Conservation (phyloP, 2,329 filamentous ascomycete genomes). For the Alternaria postmessia region DNA sequence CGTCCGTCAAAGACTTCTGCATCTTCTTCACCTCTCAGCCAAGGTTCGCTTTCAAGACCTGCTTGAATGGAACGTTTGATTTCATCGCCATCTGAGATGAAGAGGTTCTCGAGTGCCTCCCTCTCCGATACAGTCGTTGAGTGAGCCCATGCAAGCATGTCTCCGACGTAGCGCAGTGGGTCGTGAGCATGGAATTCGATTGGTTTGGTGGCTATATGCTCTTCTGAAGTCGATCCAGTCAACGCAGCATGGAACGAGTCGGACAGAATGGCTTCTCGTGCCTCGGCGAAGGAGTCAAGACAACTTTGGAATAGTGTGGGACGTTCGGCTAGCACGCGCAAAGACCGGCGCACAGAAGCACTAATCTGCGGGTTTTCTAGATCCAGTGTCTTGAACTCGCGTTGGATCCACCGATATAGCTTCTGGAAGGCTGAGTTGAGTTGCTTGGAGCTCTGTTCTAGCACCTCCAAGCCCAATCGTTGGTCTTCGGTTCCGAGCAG, state of each 20-base stretch:
- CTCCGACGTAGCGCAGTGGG: constrained; percentile 87
- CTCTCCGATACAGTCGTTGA: constrained; percentile 92
- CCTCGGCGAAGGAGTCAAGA: constrained; percentile 90
- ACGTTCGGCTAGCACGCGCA: constrained; percentile 87
- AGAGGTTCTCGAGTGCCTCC: constrained; percentile 89
- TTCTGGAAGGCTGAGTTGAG: constrained; percentile 94
- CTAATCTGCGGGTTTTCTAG: constrained; percentile 94
- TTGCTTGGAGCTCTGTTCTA: constrained; percentile 87
- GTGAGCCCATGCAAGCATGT: constrained; percentile 98
- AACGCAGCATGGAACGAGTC: constrained; percentile 89
- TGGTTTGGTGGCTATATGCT: constrained; percentile 72
- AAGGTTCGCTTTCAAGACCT: constrained; percentile 82
- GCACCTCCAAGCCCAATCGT: constrained; percentile 84
- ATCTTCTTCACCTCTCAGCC: constrained; percentile 68
- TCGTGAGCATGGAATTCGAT: constrained; percentile 96
- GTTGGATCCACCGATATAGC: constrained; percentile 92
- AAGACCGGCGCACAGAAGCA: constrained; percentile 79
- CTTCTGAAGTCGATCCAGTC: constrained; percentile 72
- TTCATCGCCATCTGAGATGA: constrained; percentile 88
- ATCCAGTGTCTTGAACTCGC: constrained; percentile 90
- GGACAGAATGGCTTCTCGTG: constrained; percentile 83
- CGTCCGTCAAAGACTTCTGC: constrained; percentile 76
- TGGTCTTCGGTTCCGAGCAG: constrained; percentile 91
- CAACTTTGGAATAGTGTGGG: constrained; percentile 93
- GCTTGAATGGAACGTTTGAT: constrained; percentile 83